Evolutionary conservation across 164 flowering plant genomes (phyloP), one percentile per base, ranked within the genome.

Genomic region (Piper longum): DNA sequence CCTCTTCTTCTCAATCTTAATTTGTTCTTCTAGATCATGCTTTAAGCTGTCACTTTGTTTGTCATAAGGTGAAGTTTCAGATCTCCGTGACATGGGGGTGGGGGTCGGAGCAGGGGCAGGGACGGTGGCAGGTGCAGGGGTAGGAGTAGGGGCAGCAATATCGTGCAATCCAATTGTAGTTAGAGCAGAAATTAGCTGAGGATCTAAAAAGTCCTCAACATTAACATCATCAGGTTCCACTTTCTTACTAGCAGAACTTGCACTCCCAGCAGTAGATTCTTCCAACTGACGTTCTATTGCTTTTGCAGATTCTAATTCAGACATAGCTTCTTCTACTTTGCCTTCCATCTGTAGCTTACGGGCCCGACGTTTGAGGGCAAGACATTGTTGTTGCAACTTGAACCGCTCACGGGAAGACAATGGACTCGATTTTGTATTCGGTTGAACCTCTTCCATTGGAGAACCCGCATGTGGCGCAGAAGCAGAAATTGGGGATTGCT

Each of bases 181-280:
- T 54, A 90, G 69, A n/a, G 95, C 90, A 60, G 97, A 83, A 59
- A 93, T 57, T 60, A 93, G 86, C 61, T 89, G 91, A 70, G 97
- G 97, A 80, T 92, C 98, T 9, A 92, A 90, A 73, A 92, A 73
- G 76, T 83, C 90, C 72, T 85, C 98, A 57, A 92, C 76, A 5
- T 65, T 67, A 19, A 77, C 78, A 75, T 79, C 82, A 67, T 78
- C 82, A 43, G 69, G 62, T 41, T 62, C 75, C 51, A 54, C 62
- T 0, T 45, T 54, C 60, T 77, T 43, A 51, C 69, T 68, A 14
- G 43, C 62, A 44, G 74, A 40, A 48, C 63, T 64, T 8, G 26
- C 58, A 65, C 72, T 79, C 57, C 70, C 71, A 26, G 69, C 57
- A 70, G 71, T 64, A 54, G 59, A 66, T 64, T 83, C 85, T 73